Evolutionary conservation across 1,139 yeast genomes (phyloP), one percentile per base, ranked within the genome.

Genomic region (Sugiyamaella xylanicola): DNA sequence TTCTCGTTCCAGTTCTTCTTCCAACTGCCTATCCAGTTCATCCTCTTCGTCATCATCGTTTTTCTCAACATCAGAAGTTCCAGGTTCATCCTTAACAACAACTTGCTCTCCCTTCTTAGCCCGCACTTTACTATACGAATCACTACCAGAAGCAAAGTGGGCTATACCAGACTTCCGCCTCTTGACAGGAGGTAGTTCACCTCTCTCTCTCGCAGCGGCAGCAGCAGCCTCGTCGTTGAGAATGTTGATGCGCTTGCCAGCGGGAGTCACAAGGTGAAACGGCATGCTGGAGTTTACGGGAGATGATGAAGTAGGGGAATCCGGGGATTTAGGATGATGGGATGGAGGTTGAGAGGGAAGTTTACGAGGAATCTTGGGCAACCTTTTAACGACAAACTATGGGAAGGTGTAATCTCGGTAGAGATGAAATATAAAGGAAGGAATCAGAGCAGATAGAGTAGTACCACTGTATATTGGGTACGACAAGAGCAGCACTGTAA

Each of bases 231-330:
- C 51, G 15, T 63, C 65, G 51, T 64, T 64, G 40, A 64, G 58
- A 27, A 64, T 56, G 37, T 60, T 58, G 21, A 64, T 58, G 37
- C 60, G 53, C 52, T 60, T 57, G 19, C 67, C 67, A 13, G 59
- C 55, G 32, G 59, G 60, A 17, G 65, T 64, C 32, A 61, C 57
- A n/a, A 63, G 56, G 32, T 62, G 61, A 49, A 64, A 64, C 16
- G 62, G 59, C 67, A 64, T 63, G 13, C 39, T 45, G 37, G 47
- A 25, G 13, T 19, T 11, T 25, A n/a, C 40, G 32, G 37, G 37
- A 8, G 37, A 32, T 25, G 29, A 25, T 25, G 29, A 25, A 25
- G 5, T 25, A 25, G 29, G 29, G 9, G 29, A 25, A 9, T 25
- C 29, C 29, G 29, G 29, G 29, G 29, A 25, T 25, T 5, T 5